Evolutionary conservation across 257 asterid species (phyloP).

Genomic region (Solanum lycopersicoides): DNA sequence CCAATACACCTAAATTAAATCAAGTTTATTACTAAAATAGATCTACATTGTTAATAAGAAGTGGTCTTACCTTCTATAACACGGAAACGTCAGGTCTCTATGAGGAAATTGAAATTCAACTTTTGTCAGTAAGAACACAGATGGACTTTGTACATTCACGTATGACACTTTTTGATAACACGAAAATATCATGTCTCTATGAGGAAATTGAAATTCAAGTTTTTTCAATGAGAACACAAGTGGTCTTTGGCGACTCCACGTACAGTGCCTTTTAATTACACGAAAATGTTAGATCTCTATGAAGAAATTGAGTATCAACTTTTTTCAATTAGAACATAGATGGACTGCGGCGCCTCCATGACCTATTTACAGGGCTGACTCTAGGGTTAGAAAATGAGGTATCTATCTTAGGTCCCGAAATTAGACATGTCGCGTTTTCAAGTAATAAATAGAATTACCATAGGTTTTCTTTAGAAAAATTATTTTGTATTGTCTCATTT

Average conservation of each 20-base stretch:
- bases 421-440: not conserved
- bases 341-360: not conserved
- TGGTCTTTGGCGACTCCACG: not conserved
- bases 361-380: not conserved
- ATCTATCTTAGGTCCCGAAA: not conserved
- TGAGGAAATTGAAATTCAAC: not conserved
- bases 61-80: not conserved
- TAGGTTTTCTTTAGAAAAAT: not conserved
- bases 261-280: not conserved
- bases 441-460: not conserved
- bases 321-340: not conserved
- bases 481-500: not conserved
- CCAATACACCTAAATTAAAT: not conserved
- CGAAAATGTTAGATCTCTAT: not conserved
- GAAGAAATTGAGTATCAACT: not conserved
- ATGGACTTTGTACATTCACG: not conserved
- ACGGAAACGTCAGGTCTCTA: not conserved
- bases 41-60: not conserved
- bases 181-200: not conserved
- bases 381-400: not conserved
- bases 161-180: not conserved
- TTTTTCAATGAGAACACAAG: not conserved
- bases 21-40: not conserved
- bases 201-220: not conserved
- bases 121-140: not conserved